Evolutionary conservation across 2,329 filamentous ascomycete genomes (phyloP), one percentile per base, ranked within the genome.

Genomic region (Samsoniella hepiali): DNA sequence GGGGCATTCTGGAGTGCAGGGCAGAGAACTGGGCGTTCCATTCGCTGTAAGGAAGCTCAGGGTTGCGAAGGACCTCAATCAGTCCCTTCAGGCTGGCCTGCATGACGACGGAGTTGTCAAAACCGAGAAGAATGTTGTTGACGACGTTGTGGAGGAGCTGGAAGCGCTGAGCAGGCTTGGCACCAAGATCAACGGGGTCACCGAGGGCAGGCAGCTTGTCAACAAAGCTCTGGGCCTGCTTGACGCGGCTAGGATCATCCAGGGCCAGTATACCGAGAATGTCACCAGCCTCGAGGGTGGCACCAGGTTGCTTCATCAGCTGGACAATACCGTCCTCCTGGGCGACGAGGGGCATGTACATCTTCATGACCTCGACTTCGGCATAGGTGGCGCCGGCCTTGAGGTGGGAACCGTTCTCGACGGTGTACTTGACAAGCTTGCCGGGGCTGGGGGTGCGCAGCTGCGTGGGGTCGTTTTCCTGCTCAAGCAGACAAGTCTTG

Each of bases 331-430:
- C 95, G 71, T 97, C 95, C 77, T 99, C 95, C 74, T 93, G 90
- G 3, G 95, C 91, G 66, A 99, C 85, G 62, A 99, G 84, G 72
- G 95, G 95, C 95, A 99, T 99, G 85, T 98, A 98, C 95, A 99
- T 99, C 85, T 99, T 99, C 95, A 99, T 99, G 78, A 99, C 95
- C 79, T 99, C 95, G 47, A 99, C 94, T 77, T 99, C 95, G 63
- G 95, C 95, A 73, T 93, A 99, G 40, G 94, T 83, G 77, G 98
- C 91, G 63, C 94, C 94, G 70, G 96, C 92, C 77, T 87, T 89
- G 77, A 99, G 88, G 75, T 99, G 95, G 69, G 93, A 85, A 65
- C 95, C 95, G 72, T 96, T 98, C 77, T 97, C 95, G 2, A 99
- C 91, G 1, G 92, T 91, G 78, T 95, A 99, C 81, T 97, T 97